A percentile compares a stretch with the other conserved stretches of the same genome.
phyloP scores from a whole-genome alignment of 768 basidiomycete species.

The Cytidiella melzeri region DNA sequence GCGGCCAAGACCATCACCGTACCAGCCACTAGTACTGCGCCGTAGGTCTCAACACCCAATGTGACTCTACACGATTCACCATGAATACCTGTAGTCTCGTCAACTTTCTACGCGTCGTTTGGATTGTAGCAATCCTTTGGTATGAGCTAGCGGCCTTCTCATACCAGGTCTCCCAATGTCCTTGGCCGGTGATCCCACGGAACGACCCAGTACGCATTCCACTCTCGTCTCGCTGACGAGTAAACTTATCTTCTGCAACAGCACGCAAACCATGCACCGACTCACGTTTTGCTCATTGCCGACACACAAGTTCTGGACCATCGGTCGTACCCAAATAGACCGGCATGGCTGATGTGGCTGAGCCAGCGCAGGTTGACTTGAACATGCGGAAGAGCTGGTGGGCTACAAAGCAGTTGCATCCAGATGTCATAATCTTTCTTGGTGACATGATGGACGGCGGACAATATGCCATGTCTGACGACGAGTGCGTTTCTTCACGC shows the following conservation, averaged over 20 bases:
- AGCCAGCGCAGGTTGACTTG: conserved; percentile 63
- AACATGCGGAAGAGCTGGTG: conserved; percentile 85
- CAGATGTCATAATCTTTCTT: conserved; percentile 74
- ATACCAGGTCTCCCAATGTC: conserved; percentile 40
- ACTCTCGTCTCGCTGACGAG: neutral
- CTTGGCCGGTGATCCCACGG: conserved; percentile 50
- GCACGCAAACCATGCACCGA: conserved; percentile 12
- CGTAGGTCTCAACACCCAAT: no score
- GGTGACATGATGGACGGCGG: conserved; percentile 95
- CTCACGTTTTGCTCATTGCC: conserved; percentile 74
- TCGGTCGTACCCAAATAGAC: conserved; percentile 63
- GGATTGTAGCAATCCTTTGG: conserved; percentile 65
- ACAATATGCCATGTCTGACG: conserved; percentile 51
- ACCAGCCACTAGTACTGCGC: no score
- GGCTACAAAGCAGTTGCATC: conserved; percentile 48
- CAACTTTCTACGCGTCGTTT: conserved; percentile 44
- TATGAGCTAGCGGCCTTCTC: conserved; percentile 59
- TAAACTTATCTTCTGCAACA: neutral
- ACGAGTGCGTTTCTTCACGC: conserved; percentile 61
- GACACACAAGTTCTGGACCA: conserved; percentile 85
- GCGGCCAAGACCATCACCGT: no score
- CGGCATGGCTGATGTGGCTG: conserved; percentile 47
- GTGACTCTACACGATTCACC: no score
- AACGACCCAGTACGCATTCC: conserved; percentile 11
- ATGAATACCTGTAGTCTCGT: conserved; percentile 23